Base-by-base conservation (phyloP, 306 rosid species). In the Crataegus laevigata region DNA sequence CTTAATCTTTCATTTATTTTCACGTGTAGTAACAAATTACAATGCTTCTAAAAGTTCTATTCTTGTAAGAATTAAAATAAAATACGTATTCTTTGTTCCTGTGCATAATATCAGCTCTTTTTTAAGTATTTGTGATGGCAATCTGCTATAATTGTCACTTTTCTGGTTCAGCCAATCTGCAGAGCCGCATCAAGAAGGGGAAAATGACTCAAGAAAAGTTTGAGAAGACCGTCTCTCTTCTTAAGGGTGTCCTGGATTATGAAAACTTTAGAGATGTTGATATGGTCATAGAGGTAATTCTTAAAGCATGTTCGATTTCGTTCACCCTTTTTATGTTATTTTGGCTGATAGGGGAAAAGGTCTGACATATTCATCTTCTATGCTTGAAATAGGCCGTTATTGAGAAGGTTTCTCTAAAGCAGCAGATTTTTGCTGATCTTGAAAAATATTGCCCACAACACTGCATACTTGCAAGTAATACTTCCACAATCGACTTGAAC, bases 401-500 rank as follows among this genome's bases (percentile, higher is more conserved):
- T 75, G 99, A 94, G 83, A 88, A 94, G 68, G 80, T 92, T 78
- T 88, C 93, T 73, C 79, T 94, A 82, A 94, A 94, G 92, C 99
- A 94, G 81, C 90, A 94, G 71, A 89, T 94, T 55, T 92, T 94
- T 79, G 82, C 89, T 80, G 99, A 94, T 71, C 98, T 94, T 30
- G 99, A 92, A 83, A 94, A 90, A 71, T 87, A 85, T 81, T 94
- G 99, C 80, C 92, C 91, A 17, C 85, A 87, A 75, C 93, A 90
- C 83, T 94, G 98, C 85, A 89, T 94, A 84, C 92, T 94, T 78
- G 96, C 91, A 25, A 92, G 92, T 80, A 94, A 94, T 87, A 94
- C 99, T 69, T 94, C 99, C 71, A 94, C 99, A 65, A 94, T 94
- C 75, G 99, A 94, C 88, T 87, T 94, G 89, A 80, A 92, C 82